These are phyloP conservation scores for Annulohypoxylon stygium DNA, from an alignment of 495 filamentous ascomycete genomes.

Conservation along the genomic window DNA sequence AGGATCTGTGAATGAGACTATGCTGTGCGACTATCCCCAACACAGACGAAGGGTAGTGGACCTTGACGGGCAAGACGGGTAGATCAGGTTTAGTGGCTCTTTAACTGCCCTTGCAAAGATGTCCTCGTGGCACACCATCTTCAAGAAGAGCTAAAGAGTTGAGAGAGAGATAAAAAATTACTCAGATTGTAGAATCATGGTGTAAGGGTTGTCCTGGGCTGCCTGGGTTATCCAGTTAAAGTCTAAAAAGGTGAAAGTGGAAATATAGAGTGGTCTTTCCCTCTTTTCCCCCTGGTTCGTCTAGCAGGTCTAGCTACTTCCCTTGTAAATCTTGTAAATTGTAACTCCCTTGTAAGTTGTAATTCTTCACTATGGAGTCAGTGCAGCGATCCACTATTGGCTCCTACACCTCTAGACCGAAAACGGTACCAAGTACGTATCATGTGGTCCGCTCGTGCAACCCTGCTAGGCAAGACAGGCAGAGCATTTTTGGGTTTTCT, in stretches of 20 bases:
- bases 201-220: constrained; percentile 35
- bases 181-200: constrained; percentile 30
- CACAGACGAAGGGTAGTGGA: constrained; percentile 32
- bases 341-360: constrained; percentile 32
- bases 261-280: constrained; percentile 7
- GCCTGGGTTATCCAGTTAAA: constrained; percentile 12
- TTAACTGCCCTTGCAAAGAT: constrained; percentile 21
- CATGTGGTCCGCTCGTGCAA: constrained; percentile 46
- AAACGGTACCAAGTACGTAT: constrained; percentile 39
- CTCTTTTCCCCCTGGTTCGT: constrained; percentile 24
- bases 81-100: constrained; percentile 32
- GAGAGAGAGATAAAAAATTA: constrained; percentile 19
- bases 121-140: constrained; percentile 44
- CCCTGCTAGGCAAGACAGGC: constrained; percentile 35
- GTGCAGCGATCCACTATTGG: constrained; percentile 33
- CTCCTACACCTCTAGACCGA: constrained; percentile 42
- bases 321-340: constrained; percentile 24
- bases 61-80: constrained; percentile 26
- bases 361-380: constrained; percentile 12
- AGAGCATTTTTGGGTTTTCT: constrained; percentile 21
- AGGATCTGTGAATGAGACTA: constrained; percentile 39
- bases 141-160: constrained; percentile 19
- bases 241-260: constrained; percentile 30
- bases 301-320: constrained; percentile 11
- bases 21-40: constrained; percentile 42